These are phyloP conservation scores for Cercospora sp. DNA, from an alignment of 2,329 filamentous ascomycete genomes.

Conservation along the genomic window DNA sequence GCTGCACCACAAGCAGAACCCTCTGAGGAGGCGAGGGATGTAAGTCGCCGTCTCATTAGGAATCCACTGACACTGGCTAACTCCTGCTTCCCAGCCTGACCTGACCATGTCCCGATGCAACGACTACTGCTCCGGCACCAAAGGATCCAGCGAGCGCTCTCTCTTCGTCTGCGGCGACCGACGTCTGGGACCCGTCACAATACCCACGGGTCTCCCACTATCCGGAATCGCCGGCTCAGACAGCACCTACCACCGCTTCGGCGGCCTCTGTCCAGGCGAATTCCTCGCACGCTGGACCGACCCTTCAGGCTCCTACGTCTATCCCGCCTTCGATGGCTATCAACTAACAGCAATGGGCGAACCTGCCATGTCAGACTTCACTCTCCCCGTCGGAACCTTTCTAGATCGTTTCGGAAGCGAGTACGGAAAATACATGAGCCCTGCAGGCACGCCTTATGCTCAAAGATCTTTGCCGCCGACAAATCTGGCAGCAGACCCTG, in stretches of 20 bases:
- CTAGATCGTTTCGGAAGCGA: conserved; percentile 19
- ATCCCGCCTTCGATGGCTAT: conserved; percentile 16
- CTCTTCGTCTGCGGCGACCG: conserved; percentile 15
- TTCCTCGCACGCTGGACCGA: conserved; percentile 16
- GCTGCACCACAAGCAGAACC: background rate
- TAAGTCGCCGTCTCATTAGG: background rate
- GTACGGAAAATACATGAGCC: conserved; percentile 13
- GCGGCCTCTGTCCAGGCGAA: conserved; percentile 15
- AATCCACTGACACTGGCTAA: background rate
- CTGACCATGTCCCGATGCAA: conserved; percentile 2
- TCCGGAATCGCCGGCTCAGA: conserved; percentile 13
- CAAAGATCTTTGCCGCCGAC: conserved; percentile 11
- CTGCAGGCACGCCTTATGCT: conserved; percentile 10
- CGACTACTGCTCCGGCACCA: conserved; percentile 17
- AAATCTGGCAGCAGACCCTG: conserved; percentile 12
- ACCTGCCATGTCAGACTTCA: conserved; percentile 8
- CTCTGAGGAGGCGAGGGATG: background rate
- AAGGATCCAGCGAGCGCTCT: background rate
- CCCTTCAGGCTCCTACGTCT: conserved; percentile 6
- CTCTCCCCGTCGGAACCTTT: conserved; percentile 10
- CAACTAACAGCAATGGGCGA: conserved; percentile 10
- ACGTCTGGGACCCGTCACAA: conserved; percentile 11
- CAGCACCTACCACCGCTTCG: conserved; percentile 20
- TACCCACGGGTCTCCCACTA: conserved; percentile 12
- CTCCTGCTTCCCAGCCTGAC: background rate